Base-by-base conservation (phyloP, 2,329 filamentous ascomycete species). In the Calonectria montana region DNA sequence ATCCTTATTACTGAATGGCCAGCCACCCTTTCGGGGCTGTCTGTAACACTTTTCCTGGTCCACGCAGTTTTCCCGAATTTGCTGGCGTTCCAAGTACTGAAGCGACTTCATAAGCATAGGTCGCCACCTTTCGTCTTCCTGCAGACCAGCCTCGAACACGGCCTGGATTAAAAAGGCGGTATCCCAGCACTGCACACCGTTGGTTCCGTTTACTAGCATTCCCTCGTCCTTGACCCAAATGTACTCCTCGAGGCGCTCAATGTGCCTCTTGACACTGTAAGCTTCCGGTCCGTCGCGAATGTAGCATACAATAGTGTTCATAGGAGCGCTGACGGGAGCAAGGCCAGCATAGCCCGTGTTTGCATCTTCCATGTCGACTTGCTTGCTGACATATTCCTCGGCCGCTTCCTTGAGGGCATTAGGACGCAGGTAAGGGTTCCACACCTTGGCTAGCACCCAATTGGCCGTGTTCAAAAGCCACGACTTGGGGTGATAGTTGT, bases 121-220 rank as follows among this genome's bases (percentile, higher is more conserved):
- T 45, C 89, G 90, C 91, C 94, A 98, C 77, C 92, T 91, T 15
- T 91, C 87, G 59, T 97, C 91, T 35, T 92, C 86, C n/a, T 93
- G 92, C 29, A 98, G 89, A 0, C 94, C 95, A 8, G 94, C 92
- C 61, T 94, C 94, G 65, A 94, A 90, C 7, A 94, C 90, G 1
- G 94, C 93, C 82, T 98, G 95, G 39, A 98, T 94, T 21, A 93
- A 86, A 80, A 98, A 98, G 0, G 95, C 90, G 0, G 97, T 99
- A 81, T 99, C 97, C 97, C 97, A 99, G 75, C 92, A 94, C 83
- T 99, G 97, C 1, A 98, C 96, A n/a, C 97, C 97, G 77, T 99
- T 98, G 10, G 97, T 99, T 43, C 97, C 97, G 78, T 98, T 98
- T 84, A 93, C 93, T 59, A 98, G 88, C 94, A 99, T 95, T 7